Conservation (phyloP, 768 basidiomycete genomes). For the Lyophyllum decastes region DNA sequence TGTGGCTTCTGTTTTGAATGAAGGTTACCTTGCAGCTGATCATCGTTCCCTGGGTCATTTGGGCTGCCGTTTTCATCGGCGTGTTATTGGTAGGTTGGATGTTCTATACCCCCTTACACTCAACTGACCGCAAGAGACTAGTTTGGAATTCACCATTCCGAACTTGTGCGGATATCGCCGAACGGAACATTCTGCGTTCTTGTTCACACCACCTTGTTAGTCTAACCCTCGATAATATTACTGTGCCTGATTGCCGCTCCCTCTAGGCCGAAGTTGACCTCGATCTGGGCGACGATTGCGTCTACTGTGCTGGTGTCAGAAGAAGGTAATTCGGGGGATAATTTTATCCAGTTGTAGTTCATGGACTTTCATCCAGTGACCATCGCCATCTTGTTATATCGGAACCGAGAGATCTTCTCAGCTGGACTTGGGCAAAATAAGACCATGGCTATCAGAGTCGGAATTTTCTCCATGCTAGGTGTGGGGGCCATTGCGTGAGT, state of each 20-base stretch:
- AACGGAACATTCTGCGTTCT: constrained; percentile 33
- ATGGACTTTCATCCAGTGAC: constrained; percentile 12
- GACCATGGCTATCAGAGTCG: constrained; percentile 29
- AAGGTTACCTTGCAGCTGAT: constrained; percentile 18
- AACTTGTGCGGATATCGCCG: constrained; percentile 22
- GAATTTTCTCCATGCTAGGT: constrained; percentile 27
- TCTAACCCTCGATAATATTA: background rate
- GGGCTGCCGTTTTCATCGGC: constrained; percentile 25
- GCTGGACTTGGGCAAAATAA: constrained; percentile 24
- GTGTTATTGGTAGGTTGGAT: constrained; percentile 25
- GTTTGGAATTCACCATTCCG: constrained; percentile 25
- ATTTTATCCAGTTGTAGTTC: background rate
- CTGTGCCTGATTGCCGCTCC: background rate
- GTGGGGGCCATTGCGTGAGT: constrained; percentile 18
- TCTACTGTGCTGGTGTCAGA: constrained; percentile 22
- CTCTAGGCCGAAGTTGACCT: constrained; percentile 27
- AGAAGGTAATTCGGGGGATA: constrained; percentile 22
- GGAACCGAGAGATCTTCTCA: constrained; percentile 23
- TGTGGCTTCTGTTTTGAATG: background rate
- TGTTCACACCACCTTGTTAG: constrained; percentile 20
- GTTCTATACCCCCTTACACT: background rate
- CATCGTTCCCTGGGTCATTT: constrained; percentile 28
- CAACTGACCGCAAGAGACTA: constrained; percentile 1
- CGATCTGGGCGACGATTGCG: constrained; percentile 24
- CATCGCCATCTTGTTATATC: constrained; percentile 25